Evolutionary conservation across 2,329 filamentous ascomycete genomes (phyloP).

Genomic region (Aspergillus candidus): DNA sequence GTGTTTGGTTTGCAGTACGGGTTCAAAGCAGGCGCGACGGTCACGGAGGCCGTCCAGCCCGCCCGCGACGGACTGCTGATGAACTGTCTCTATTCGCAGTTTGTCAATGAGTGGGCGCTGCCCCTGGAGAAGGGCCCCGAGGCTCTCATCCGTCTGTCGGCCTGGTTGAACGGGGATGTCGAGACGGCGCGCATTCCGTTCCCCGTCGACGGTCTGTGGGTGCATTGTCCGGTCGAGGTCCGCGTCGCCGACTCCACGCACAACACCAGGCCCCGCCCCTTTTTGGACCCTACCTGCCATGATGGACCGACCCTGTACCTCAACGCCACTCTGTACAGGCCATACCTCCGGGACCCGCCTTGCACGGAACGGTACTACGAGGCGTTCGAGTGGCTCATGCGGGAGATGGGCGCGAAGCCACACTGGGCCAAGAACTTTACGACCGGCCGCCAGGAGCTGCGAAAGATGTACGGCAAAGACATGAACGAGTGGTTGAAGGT

Average conservation of each 20-base stretch:
- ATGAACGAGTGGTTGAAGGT: conserved; percentile 62
- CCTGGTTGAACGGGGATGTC: conserved; percentile 74
- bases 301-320: conserved; percentile 75
- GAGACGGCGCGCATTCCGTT: conserved; percentile 71
- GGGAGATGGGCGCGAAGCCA: conserved; percentile 70
- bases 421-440: conserved; percentile 94
- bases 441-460: conserved; percentile 53
- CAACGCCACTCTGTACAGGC: conserved; percentile 83
- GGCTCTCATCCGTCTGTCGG: conserved; percentile 71
- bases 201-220: conserved; percentile 69
- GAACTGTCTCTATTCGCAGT: conserved; percentile 98
- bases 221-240: conserved; percentile 91
- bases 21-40: conserved; percentile 61
- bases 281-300: conserved; percentile 64
- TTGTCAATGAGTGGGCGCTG: conserved; percentile 96
- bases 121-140: conserved; percentile 81
- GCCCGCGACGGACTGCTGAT: conserved; percentile 77
- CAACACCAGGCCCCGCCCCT: conserved; percentile 50
- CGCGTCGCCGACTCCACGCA: conserved; percentile 66
- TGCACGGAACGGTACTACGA: conserved; percentile 74
- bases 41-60: conserved; percentile 70
- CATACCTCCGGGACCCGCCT: conserved; percentile 71
- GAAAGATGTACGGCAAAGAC: conserved; percentile 62
- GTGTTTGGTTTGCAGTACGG: conserved; percentile 98
- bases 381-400: conserved; percentile 88